Conservation (phyloP, 352 stramenopile genomes). For the Pythium scleroteichum region DNA sequence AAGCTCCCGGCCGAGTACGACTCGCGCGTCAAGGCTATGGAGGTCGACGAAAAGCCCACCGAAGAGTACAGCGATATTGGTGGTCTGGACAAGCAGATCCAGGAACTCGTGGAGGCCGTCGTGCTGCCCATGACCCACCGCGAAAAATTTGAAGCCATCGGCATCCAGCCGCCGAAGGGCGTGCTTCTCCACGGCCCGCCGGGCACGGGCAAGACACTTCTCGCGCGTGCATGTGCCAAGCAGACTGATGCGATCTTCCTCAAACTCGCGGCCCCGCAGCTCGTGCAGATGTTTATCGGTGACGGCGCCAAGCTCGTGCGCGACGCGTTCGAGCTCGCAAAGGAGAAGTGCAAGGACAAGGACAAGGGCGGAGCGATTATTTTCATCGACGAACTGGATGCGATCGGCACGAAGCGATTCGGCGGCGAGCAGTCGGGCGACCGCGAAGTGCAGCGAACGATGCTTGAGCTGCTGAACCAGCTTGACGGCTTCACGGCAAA, state of each 20-base stretch:
- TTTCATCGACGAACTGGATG: constrained; percentile 99
- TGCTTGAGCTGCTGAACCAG: constrained; percentile 98
- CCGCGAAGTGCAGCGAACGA: constrained; percentile 96
- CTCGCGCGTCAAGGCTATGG: constrained; percentile 89
- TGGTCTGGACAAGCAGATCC: constrained; percentile 98
- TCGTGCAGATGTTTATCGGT: constrained; percentile 99
- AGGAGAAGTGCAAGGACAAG: constrained; percentile 93
- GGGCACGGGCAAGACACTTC: constrained; percentile 97
- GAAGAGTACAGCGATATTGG: constrained; percentile 97
- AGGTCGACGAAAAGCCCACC: constrained; percentile 85
- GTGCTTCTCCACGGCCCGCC: constrained; percentile 96
- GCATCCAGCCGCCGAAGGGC: constrained; percentile 96
- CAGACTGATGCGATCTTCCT: constrained; percentile 99
- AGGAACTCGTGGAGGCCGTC: constrained; percentile 98
- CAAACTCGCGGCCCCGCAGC: constrained; percentile 97
- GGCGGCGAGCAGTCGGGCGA: constrained; percentile 95
- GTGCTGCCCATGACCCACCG: constrained; percentile 98
- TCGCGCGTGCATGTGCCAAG: constrained; percentile 98
- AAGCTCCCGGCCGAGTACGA: constrained; percentile 99
- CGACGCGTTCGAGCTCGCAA: constrained; percentile 97
- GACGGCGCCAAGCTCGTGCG: constrained; percentile 98
- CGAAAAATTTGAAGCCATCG: constrained; percentile 97
- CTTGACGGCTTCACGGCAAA: constrained; percentile 98
- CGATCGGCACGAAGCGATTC: constrained; percentile 98
- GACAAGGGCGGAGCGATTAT: constrained; percentile 95